Conservation (phyloP, 1,284 basidiomycete species). For the Ceratobasidium sp. region DNA sequence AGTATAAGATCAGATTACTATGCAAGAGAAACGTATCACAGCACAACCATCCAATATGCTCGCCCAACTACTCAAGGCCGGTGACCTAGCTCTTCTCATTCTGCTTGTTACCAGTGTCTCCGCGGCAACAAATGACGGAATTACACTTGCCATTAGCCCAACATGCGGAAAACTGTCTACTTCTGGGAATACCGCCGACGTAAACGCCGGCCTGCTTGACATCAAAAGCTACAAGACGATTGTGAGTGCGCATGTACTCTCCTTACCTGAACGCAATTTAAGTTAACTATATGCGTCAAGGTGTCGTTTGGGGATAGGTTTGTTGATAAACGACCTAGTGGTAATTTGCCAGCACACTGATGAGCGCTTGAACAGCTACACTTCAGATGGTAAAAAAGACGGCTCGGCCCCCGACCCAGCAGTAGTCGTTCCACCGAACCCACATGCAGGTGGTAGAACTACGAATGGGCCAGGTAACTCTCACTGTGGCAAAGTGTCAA, state of each 20-base stretch:
- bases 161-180: neutral
- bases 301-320: slow-evolving; percentile 22
- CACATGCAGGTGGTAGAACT: slow-evolving; percentile 56
- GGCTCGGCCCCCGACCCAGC: slow-evolving; percentile 56
- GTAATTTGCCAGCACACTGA: neutral
- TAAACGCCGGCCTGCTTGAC: neutral
- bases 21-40: no score
- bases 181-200: neutral
- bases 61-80: no score
- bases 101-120: no score
- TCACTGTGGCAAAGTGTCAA: no score
- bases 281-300: neutral
- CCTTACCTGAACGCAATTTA: neutral
- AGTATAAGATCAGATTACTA: no score
- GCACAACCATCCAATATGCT: no score
- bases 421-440: slow-evolving; percentile 55
- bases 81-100: no score
- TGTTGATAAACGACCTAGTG: neutral
- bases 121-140: slow-evolving; percentile 2
- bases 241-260: neutral
- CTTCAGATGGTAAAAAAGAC: slow-evolving; percentile 55
- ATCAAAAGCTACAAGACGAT: neutral
- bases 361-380: slow-evolving; percentile 54
- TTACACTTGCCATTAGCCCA: slow-evolving; percentile 6
- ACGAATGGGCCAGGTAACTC: slow-evolving; percentile 56